Evolutionary conservation across 257 asterid genomes (phyloP), one percentile per base, ranked within the genome.

Genomic region (Solanum paucissectum): DNA sequence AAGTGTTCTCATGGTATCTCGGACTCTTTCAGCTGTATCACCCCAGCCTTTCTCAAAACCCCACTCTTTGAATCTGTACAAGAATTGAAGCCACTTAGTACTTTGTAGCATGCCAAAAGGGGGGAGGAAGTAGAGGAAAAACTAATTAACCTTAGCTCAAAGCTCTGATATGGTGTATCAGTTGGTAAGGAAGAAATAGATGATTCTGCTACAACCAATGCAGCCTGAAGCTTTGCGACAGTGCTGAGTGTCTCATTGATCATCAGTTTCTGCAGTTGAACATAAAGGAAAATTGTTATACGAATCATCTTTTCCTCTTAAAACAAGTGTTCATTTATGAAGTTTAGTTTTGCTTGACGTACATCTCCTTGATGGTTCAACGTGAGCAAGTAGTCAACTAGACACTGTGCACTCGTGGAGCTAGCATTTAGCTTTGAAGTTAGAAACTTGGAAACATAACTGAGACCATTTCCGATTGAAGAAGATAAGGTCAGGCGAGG

Each of bases 31-130:
- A 12, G 98, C 99, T 42, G 92, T 94, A 86, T 93, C 93, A 9
- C 99, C 99, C 99, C 99, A 96, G 79, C 99, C 99, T 87, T 91
- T 95, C 91, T 94, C 98, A 27, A 96, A 95, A 3, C 99, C 99
- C 98, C 98, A 94, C 83, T 95, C 96, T 37, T 92, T 96, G 88
- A 96, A 94, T 92, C 99, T 96, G 90, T 34, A 89, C 83, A 58
- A 73, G 64, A 84, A 58, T 49, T 82, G 85, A 46, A 29, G 42
- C n/a, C 66, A 46, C 68, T 81, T 27, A 79, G 34, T 79, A 14
- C 11, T 74, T 4, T 18, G 55, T 52, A n/a, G 34, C 71, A 52
- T 34, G 9, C 18, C 21, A 29, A 69, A 5, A 52, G 7, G 13
- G 13, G 21, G 25, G 13, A 27, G 32, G 77, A 72, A 88, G 75